A percentile compares a stretch with the other conserved stretches of the same genome.
Evolutionary conservation across 1,284 basidiomycete genomes (phyloP).

Genomic region (Fomitopsis palustris): DNA sequence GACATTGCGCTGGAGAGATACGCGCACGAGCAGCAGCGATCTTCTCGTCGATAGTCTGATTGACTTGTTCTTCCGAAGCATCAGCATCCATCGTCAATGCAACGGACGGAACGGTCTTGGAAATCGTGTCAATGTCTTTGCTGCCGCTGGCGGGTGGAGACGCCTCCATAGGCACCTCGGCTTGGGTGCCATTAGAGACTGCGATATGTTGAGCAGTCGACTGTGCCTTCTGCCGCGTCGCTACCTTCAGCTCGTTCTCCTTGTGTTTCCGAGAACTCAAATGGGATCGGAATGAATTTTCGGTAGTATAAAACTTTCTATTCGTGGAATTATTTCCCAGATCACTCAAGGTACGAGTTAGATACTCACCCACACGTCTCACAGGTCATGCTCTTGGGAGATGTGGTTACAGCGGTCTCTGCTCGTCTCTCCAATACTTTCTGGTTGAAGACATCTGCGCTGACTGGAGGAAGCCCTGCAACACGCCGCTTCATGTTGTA

Average conservation of each 20-base stretch:
- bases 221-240: slow-evolving; percentile 21
- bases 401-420: slow-evolving; percentile 70
- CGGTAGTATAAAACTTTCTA: slow-evolving; percentile 88
- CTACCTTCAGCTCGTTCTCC: slow-evolving; percentile 67
- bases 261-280: slow-evolving; percentile 89
- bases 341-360: not conserved
- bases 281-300: slow-evolving; percentile 89
- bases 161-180: not conserved
- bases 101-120: slow-evolving; percentile 7
- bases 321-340: not conserved
- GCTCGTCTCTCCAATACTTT: slow-evolving; percentile 83
- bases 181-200: not conserved
- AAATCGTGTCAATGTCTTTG: slow-evolving; percentile 3
- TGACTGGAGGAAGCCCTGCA: slow-evolving; percentile 87
- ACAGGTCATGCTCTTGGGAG: slow-evolving; percentile 65
- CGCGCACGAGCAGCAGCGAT: slow-evolving; percentile 73
- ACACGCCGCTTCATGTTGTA: slow-evolving; percentile 99
- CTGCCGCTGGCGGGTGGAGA: not conserved
- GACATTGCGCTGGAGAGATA: slow-evolving; percentile 66
- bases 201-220: slow-evolving; percentile 9
- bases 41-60: slow-evolving; percentile 65
- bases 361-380: slow-evolving; percentile 74
- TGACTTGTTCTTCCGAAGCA: slow-evolving; percentile 48
- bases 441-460: slow-evolving; percentile 77
- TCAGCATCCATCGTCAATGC: slow-evolving; percentile 38